phyloP scores from a whole-genome alignment of 345 rosid species.

The Salix exigua region DNA sequence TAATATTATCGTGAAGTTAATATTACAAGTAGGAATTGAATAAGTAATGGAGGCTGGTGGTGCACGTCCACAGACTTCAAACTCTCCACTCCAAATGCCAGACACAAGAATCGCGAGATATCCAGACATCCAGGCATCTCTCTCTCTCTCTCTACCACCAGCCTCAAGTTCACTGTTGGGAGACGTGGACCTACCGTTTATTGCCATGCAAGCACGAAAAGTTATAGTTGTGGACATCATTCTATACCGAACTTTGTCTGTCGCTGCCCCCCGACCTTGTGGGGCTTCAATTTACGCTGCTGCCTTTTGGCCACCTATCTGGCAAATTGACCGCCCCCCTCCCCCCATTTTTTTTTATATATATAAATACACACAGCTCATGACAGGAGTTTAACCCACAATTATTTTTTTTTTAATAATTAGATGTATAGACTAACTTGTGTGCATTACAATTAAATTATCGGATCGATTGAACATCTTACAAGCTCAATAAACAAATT shows the following conservation, averaged over 20 bases:
- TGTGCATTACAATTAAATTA: too few species aligned
- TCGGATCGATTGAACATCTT: too few species aligned
- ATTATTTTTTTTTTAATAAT: too few species aligned
- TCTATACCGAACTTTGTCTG: slow-evolving; percentile 14
- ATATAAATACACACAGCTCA: too few species aligned
- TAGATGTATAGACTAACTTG: too few species aligned
- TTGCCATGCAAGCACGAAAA: slow-evolving; percentile 24
- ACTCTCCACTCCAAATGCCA: slow-evolving; percentile 20
- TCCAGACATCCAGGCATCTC: background rate
- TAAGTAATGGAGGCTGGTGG: slow-evolving; percentile 33
- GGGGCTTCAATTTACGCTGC: background rate
- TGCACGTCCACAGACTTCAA: slow-evolving; percentile 47
- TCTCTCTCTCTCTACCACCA: background rate
- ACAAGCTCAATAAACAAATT: too few species aligned
- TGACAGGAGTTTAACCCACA: background rate
- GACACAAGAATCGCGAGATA: slow-evolving; percentile 16
- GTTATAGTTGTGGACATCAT: background rate
- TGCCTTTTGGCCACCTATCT: slow-evolving; percentile 14
- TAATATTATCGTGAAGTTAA: background rate
- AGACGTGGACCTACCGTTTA: slow-evolving; percentile 35
- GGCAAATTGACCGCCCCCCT: background rate
- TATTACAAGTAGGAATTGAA: background rate
- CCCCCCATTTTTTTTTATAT: background rate
- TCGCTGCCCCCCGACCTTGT: slow-evolving; percentile 6
- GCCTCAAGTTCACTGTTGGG: slow-evolving; percentile 24